A percentile compares a stretch with the other conserved stretches of the same genome.
Evolutionary conservation across 1,284 basidiomycete species (phyloP).

Genomic region (Ceratobasidium sp.): DNA sequence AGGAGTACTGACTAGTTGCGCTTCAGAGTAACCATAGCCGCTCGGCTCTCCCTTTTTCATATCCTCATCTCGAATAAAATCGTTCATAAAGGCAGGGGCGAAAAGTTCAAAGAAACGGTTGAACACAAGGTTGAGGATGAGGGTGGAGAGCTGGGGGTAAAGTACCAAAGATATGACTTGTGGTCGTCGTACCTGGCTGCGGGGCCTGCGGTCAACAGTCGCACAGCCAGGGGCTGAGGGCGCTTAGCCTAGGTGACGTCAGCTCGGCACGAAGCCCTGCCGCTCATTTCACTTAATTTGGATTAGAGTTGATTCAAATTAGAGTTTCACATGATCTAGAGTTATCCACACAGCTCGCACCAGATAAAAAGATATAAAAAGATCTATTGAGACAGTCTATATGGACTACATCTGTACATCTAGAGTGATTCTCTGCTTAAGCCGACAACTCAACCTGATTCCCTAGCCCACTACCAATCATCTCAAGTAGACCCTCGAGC

Average conservation of each 20-base stretch:
- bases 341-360: no score
- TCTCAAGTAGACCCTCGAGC: no score
- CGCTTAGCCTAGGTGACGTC: not conserved
- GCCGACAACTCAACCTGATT: no score
- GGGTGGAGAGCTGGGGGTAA: not conserved
- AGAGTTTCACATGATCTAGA: no score
- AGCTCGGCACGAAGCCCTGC: not conserved
- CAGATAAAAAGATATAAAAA: no score
- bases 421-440: no score
- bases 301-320: not conserved
- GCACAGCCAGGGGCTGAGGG: not conserved
- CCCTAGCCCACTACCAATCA: no score
- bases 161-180: not conserved
- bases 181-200: not conserved
- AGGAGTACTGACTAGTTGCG: not conserved
- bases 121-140: not conserved
- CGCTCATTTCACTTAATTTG: not conserved
- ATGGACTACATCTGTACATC: no score
- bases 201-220: not conserved
- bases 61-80: not conserved
- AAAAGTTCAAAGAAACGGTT: no score
- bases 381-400: no score
- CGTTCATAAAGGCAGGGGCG: not conserved
- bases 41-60: constrained; percentile 4
- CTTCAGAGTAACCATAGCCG: constrained; percentile 5